These are phyloP conservation scores for Tolypocladium ophioglossoides DNA, from an alignment of 2,329 filamentous ascomycete genomes.

Conservation along the genomic window DNA sequence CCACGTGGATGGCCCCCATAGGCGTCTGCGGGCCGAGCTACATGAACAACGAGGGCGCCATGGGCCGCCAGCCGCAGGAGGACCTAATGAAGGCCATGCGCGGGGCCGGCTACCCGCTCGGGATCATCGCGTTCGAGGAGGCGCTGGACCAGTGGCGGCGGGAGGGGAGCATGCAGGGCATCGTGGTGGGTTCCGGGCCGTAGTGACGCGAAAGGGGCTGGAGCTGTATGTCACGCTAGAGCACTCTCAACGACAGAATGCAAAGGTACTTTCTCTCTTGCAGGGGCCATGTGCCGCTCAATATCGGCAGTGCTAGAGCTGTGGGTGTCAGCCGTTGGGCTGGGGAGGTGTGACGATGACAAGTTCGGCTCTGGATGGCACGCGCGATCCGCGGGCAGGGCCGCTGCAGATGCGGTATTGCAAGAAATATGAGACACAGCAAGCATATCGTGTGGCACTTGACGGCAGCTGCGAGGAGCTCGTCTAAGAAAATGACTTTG, in stretches of 20 bases:
- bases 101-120: constrained; percentile 11
- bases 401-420: neutral
- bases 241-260: too few relatives aligned
- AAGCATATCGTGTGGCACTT: neutral
- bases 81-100: constrained; percentile 20
- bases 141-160: constrained; percentile 16
- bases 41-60: constrained; percentile 33
- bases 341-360: too few relatives aligned
- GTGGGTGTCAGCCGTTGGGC: too few relatives aligned
- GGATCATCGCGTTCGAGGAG: constrained; percentile 15
- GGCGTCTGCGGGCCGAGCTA: constrained; percentile 45
- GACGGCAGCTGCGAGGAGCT: too few relatives aligned
- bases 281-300: too few relatives aligned
- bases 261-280: too few relatives aligned
- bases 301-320: too few relatives aligned
- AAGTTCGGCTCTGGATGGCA: too few relatives aligned
- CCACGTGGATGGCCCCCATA: constrained; percentile 26
- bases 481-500: neutral
- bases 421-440: neutral
- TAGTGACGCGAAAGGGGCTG: too few relatives aligned
- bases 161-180: constrained; percentile 16
- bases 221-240: too few relatives aligned
- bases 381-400: neutral
- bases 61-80: constrained; percentile 10
- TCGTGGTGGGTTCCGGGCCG: neutral